Percentiles rank a stretch among this genome's conserved stretches.
phyloP scores from a whole-genome alignment of 805 yeast genomes.

The Sugiyamaella smithiae region DNA sequence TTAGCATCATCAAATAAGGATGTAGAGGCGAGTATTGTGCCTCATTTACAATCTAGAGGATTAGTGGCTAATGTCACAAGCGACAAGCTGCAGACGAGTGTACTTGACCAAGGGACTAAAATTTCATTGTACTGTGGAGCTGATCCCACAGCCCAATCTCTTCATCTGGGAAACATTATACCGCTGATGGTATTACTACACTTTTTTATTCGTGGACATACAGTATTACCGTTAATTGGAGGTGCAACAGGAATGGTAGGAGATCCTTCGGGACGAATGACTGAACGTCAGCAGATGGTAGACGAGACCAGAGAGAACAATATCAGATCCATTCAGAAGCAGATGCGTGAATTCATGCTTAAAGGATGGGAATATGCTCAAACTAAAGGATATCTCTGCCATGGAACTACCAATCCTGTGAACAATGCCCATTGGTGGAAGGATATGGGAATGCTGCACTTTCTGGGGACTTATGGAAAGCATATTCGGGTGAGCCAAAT shows the following conservation, averaged over 20 bases:
- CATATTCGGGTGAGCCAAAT: slow-evolving; percentile 79
- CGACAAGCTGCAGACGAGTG: slow-evolving; percentile 12
- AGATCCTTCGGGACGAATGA: slow-evolving; percentile 88
- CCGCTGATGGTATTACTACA: slow-evolving; percentile 85
- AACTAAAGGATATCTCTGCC: slow-evolving; percentile 38
- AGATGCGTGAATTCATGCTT: slow-evolving; percentile 57
- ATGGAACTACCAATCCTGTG: slow-evolving; percentile 42
- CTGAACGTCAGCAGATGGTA: slow-evolving; percentile 68
- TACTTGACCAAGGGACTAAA: slow-evolving; percentile 28
- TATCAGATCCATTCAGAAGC: slow-evolving; percentile 55
- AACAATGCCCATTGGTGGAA: slow-evolving; percentile 90
- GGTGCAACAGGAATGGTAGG: slow-evolving; percentile 93
- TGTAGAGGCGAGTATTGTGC: slow-evolving; percentile 36
- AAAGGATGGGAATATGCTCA: slow-evolving; percentile 63
- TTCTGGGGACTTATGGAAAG: slow-evolving; percentile 71
- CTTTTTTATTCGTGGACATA: slow-evolving; percentile 80
- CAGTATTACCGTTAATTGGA: slow-evolving; percentile 69
- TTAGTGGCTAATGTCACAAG: slow-evolving; percentile 40
- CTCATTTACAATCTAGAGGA: slow-evolving; percentile 45
- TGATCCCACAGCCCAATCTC: slow-evolving; percentile 87
- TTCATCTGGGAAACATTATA: slow-evolving; percentile 86
- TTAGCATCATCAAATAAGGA: not conserved
- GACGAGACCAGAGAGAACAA: slow-evolving; percentile 52
- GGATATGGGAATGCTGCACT: slow-evolving; percentile 68
- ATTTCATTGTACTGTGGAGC: slow-evolving; percentile 86